A percentile compares a stretch with the other conserved stretches of the same genome.
Evolutionary conservation across 495 filamentous ascomycete species (phyloP).

Genomic region (Trichocladium antarcticum): DNA sequence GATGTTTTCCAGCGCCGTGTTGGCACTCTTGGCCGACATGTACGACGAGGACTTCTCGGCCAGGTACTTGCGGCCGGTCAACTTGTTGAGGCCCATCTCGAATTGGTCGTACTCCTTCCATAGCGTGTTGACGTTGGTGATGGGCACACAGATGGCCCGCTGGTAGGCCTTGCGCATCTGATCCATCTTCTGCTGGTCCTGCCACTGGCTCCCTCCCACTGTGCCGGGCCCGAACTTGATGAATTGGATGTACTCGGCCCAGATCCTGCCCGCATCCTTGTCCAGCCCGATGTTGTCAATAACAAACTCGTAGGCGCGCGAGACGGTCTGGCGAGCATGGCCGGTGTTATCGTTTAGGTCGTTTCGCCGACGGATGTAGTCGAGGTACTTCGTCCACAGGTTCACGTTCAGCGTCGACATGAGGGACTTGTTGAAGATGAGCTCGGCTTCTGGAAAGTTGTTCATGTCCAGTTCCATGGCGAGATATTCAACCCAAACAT

Average conservation of each 20-base stretch:
- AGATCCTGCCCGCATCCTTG: constrained; percentile 80
- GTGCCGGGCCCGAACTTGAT: constrained; percentile 74
- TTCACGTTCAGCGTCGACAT: constrained; percentile 63
- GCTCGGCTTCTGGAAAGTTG: constrained; percentile 63
- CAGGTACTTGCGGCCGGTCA: constrained; percentile 80
- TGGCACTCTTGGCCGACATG: constrained; percentile 82
- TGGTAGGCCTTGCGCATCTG: constrained; percentile 82
- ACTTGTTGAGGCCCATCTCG: constrained; percentile 83
- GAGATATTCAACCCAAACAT: constrained; percentile 76
- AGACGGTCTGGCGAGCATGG: constrained; percentile 60
- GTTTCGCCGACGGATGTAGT: constrained; percentile 86
- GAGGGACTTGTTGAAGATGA: constrained; percentile 67
- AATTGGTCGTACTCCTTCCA: constrained; percentile 98
- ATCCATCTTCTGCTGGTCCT: constrained; percentile 97
- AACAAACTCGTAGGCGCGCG: constrained; percentile 80
- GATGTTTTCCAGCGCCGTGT: constrained; percentile 72
- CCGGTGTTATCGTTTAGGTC: constrained; percentile 74
- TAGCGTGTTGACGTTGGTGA: constrained; percentile 60
- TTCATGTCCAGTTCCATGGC: constrained; percentile 79
- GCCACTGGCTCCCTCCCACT: constrained; percentile 77
- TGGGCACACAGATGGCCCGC: constrained; percentile 73
- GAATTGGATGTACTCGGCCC: constrained; percentile 88
- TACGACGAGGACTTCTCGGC: constrained; percentile 85
- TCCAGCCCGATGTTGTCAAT: constrained; percentile 84
- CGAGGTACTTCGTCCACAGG: constrained; percentile 87